Conservation (phyloP, 2,329 filamentous ascomycete genomes). For the Penicillium sp. region DNA sequence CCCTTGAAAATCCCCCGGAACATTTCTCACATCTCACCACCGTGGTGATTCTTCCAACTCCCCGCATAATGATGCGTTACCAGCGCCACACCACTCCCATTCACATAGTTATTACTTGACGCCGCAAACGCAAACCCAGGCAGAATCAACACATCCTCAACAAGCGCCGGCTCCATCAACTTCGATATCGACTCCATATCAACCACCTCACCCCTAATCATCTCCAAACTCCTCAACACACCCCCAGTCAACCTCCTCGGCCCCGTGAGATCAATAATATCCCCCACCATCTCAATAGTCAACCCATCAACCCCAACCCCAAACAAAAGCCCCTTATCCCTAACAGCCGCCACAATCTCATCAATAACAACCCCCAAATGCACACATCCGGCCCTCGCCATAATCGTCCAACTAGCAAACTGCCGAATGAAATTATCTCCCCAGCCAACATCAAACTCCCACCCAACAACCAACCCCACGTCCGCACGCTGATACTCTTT, state of each 20-base stretch:
- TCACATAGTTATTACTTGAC: slow-evolving; percentile 1
- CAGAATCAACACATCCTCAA: slow-evolving; percentile 12
- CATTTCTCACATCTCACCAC: slow-evolving; percentile 1
- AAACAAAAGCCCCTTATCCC: not conserved
- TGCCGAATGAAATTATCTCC: slow-evolving; percentile 2
- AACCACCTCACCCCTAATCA: not conserved
- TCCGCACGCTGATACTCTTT: not conserved
- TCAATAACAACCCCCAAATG: slow-evolving; percentile 11
- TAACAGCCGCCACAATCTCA: slow-evolving; percentile 8
- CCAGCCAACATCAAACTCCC: slow-evolving; percentile 9
- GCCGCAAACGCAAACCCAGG: slow-evolving; percentile 8
- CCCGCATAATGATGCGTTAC: slow-evolving; percentile 13
- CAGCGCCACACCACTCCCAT: slow-evolving; percentile 5
- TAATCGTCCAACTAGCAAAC: slow-evolving; percentile 11
- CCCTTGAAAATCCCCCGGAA: not conserved
- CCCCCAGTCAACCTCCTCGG: slow-evolving; percentile 4
- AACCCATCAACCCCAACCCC: not conserved
- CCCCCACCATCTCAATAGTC: slow-evolving; percentile 1
- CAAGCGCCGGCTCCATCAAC: slow-evolving; percentile 1
- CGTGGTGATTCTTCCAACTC: slow-evolving; percentile 11
- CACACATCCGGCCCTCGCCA: slow-evolving; percentile 3
- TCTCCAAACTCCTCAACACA: slow-evolving; percentile 5
- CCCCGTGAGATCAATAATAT: slow-evolving; percentile 11
- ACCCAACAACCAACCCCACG: slow-evolving; percentile 4
- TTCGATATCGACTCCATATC: slow-evolving; percentile 3